Conservation (phyloP, 2,329 filamentous ascomycete species). For the Hypoxylon sp. region DNA sequence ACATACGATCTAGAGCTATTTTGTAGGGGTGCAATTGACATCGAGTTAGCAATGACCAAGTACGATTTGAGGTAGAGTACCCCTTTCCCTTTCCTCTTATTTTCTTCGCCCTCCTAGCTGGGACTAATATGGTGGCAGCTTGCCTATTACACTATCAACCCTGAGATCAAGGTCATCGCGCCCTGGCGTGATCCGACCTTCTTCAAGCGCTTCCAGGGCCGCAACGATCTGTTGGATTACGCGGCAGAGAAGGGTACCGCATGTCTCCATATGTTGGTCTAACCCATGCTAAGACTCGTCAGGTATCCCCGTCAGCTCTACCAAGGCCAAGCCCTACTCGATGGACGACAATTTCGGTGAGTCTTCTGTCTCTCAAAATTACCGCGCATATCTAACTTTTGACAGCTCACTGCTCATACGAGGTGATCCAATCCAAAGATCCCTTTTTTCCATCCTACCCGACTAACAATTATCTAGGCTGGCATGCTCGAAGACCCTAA, state of each 20-base stretch:
- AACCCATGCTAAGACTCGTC: neutral
- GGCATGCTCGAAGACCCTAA: constrained; percentile 79
- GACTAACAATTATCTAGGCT: constrained; percentile 74
- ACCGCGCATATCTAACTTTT: neutral
- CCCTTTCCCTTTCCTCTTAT: neutral
- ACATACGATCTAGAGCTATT: neutral
- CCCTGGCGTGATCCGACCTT: constrained; percentile 70
- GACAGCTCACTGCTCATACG: constrained; percentile 3
- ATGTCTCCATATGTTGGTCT: constrained; percentile 65
- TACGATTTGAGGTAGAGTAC: constrained; percentile 21
- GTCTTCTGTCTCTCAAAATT: neutral
- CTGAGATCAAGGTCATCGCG: constrained; percentile 69
- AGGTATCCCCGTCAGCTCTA: neutral
- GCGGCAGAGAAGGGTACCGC: constrained; percentile 78
- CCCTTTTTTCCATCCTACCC: neutral
- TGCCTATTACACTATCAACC: constrained; percentile 51
- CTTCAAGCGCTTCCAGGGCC: constrained; percentile 60
- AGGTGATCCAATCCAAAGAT: constrained; percentile 12
- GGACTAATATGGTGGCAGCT: constrained; percentile 37
- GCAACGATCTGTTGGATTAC: constrained; percentile 80
- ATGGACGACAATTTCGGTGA: constrained; percentile 1
- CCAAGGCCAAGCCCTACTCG: constrained; percentile 1
- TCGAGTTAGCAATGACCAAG: constrained; percentile 32
- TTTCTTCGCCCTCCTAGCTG: neutral
- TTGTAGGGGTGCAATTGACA: neutral